Evolutionary conservation across 148 eudicot species (phyloP).

Genomic region (Fagopyrum tataricum): DNA sequence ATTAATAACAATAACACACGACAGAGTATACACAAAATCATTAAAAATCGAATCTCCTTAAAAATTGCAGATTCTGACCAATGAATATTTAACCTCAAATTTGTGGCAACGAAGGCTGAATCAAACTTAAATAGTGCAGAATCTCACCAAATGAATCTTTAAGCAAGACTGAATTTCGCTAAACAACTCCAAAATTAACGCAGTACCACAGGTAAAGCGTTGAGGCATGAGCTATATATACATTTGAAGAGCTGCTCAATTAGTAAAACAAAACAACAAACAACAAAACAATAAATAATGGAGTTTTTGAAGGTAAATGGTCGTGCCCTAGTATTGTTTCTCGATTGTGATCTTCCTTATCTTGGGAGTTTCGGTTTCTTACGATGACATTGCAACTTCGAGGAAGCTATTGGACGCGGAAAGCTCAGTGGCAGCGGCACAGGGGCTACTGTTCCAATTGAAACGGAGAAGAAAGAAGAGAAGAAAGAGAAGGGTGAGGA

Average conservation of each 20-base stretch:
- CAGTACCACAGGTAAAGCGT: background rate
- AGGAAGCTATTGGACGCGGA: background rate
- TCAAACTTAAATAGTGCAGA: too few species aligned
- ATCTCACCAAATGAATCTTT: too few species aligned
- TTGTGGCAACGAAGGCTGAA: too few species aligned
- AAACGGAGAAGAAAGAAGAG: background rate
- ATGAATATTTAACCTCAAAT: too few species aligned
- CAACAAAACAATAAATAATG: background rate
- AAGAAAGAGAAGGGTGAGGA: background rate
- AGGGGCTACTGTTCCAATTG: background rate
- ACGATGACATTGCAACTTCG: background rate
- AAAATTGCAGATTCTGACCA: too few species aligned
- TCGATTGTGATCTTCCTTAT: background rate
- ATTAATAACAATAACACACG: too few species aligned
- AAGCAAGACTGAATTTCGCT: background rate
- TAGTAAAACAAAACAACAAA: background rate
- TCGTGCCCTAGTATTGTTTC: background rate
- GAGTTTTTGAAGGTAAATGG: background rate
- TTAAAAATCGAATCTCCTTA: too few species aligned
- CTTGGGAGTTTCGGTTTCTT: background rate
- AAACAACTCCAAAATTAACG: background rate
- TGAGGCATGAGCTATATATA: background rate
- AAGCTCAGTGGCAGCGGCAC: background rate
- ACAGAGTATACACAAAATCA: too few species aligned
- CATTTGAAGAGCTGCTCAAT: background rate